Evolutionary conservation across 345 rosid species (phyloP), one percentile per base, ranked within the genome.

Genomic region (Camelina hispida): DNA sequence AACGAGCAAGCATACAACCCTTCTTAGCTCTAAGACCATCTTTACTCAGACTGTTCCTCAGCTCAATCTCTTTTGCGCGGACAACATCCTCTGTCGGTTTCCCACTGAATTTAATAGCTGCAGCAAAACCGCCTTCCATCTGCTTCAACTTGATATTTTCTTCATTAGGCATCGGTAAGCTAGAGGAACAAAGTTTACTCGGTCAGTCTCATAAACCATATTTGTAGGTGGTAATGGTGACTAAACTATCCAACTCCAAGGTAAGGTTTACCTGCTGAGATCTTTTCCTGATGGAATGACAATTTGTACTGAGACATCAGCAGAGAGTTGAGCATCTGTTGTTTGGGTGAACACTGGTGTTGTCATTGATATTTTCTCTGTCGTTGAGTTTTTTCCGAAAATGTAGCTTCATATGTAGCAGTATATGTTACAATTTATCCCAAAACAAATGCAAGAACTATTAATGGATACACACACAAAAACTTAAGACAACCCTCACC

Each of bases 1-100:
- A 91, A 60, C 96, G 90, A 44, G 98, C 96, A 51, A 90, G 88
- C 83, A 89, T 73, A 74, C 95, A 87, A 66, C 97, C 96, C 17
- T 3, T 77, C 74, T 69, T 83, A 34, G 93, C 86, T 80, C 65
- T 86, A 68, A 89, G 90, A 67, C 91, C 92, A 78, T 90, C 92
- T 62, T 63, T 80, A 25, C 85, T 61, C 35, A 91, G 79, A 81
- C 69, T 80, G 13, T 87, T 76, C 37, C 85, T 87, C 66, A 88
- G 78, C 74, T 69, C 86, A 68, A 63, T 90, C 80, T 87, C 97
- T 81, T 88, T 90, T 77, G 47, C 70, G 0, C 54, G 64, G 56
- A 88, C 86, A 66, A 83, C 66, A 14, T 87, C 92, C 77, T 94
- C 91, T 6, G 86, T 81, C 3, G 96, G 90, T 79, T 87, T 87